These are phyloP conservation scores for Hypsizygus ulmarius DNA, from an alignment of 1,284 basidiomycete genomes.

Conservation along the genomic window DNA sequence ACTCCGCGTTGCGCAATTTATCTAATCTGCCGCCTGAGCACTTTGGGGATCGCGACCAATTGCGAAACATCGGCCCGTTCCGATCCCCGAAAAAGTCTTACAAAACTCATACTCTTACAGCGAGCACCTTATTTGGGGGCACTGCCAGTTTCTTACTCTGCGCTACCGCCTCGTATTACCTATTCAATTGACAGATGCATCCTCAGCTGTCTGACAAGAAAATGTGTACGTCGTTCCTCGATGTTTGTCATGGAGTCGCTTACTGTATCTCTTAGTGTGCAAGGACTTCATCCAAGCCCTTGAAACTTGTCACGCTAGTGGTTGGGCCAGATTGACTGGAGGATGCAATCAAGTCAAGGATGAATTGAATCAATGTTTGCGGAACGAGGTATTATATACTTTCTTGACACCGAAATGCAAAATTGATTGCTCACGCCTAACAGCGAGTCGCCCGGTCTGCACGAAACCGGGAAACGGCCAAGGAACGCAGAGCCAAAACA, in stretches of 20 bases:
- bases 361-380: constrained; percentile 71
- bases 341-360: constrained; percentile 73
- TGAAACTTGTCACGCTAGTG: constrained; percentile 60
- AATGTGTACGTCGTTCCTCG: constrained; percentile 41
- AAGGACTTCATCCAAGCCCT: constrained; percentile 73
- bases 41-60: constrained; percentile 12
- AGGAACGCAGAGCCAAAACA: constrained; percentile 52
- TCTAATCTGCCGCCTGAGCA: constrained; percentile 20
- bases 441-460: constrained; percentile 70
- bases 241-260: constrained; percentile 3
- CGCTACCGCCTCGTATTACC: constrained; percentile 10
- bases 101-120: background rate
- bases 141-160: background rate
- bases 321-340: constrained; percentile 63
- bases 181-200: constrained; percentile 60
- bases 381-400: constrained; percentile 59
- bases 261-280: constrained; percentile 47
- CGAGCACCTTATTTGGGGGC: background rate
- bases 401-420: background rate
- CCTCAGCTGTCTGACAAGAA: constrained; percentile 72
- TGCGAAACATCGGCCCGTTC: constrained; percentile 11
- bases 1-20: constrained; percentile 16
- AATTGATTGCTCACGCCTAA: constrained; percentile 4
- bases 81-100: constrained; percentile 5
- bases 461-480: constrained; percentile 68